Conservation (phyloP, 2,329 filamentous ascomycete genomes). For the Arthroderma uncinatum region DNA sequence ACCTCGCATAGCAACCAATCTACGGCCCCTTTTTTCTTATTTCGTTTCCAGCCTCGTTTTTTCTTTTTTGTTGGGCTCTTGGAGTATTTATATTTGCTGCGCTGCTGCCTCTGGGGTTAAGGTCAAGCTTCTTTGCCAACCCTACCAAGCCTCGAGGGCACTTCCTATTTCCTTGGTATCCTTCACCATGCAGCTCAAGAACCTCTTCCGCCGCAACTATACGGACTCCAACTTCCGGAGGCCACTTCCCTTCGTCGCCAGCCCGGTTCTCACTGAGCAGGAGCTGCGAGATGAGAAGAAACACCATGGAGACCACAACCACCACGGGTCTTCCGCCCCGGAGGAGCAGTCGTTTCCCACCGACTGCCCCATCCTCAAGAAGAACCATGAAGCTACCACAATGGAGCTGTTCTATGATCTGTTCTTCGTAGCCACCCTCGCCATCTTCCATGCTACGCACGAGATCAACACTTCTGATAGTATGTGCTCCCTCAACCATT, state of each 20-base stretch:
- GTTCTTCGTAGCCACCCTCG: slow-evolving; percentile 54
- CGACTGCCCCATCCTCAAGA: background rate
- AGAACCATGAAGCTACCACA: slow-evolving; percentile 20
- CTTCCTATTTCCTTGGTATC: background rate
- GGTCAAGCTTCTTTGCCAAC: background rate
- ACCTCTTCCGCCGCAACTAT: slow-evolving; percentile 1
- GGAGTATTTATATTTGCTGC: background rate
- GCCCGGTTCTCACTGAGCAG: background rate
- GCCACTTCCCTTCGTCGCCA: background rate
- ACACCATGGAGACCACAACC: background rate
- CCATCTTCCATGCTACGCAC: slow-evolving; percentile 48
- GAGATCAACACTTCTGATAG: slow-evolving; percentile 40
- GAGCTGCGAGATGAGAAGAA: background rate
- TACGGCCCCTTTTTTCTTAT: background rate
- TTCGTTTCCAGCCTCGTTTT: background rate
- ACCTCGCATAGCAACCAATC: background rate
- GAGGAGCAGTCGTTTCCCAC: background rate
- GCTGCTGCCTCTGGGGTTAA: background rate
- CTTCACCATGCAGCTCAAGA: slow-evolving; percentile 4
- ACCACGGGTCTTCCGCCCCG: background rate
- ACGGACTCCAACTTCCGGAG: background rate
- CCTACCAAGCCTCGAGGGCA: background rate
- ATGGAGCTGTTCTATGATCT: slow-evolving; percentile 50
- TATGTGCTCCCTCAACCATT: background rate
- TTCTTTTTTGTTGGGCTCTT: background rate